Base-by-base conservation (phyloP, 108 stramenopile genomes). In the Pseudonitzschia multiseries region DNA sequence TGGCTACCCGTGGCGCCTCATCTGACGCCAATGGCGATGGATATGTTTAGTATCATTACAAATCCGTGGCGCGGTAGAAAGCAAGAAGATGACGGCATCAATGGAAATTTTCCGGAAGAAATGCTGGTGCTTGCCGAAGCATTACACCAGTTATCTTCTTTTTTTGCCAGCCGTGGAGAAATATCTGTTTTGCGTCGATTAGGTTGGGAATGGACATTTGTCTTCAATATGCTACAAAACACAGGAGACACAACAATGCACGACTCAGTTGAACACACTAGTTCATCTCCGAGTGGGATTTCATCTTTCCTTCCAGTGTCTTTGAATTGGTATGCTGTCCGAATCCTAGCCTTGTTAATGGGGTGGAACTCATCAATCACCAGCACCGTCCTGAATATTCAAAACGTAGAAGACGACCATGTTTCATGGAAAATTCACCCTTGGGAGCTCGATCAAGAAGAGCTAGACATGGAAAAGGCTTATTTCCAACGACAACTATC, bases 1-100 rank as follows among this genome's bases (percentile, higher is more conserved):
- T 95, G 94, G 94, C 62, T 93, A 32, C 86, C 87, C 4, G 51
- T 93, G 22, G 94, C 94, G 52, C 92, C 94, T 24, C 92, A 93
- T 59, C 48, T 93, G 61, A 77, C 83, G 26, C 90, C 89, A 21
- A 73, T 95, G 46, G 81, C 81, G 12, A 80, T 79, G 13, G 89
- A 92, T 63, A 75, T 91, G 66, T 62, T 75, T 69, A 57, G 71
- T 71, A 29, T 57, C 68, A 27, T 77, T 21, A n/a, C 76, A 53
- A 72, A 68, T 67, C 77, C 77, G 21, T 78, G 54, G 66, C 44
- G 66, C 18, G 41, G 28, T 48, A 9, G 24, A 32, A n/a, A 9
- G 14, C 9, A 15, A 40, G 18, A 22, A 4, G 0, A n/a, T 27
- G 46, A 48, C 8, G 40, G 17, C 33, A 8, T 46, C 26, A 57